Evolutionary conservation across 2,329 filamentous ascomycete species (phyloP).

Genomic region (Epichloe festucae): DNA sequence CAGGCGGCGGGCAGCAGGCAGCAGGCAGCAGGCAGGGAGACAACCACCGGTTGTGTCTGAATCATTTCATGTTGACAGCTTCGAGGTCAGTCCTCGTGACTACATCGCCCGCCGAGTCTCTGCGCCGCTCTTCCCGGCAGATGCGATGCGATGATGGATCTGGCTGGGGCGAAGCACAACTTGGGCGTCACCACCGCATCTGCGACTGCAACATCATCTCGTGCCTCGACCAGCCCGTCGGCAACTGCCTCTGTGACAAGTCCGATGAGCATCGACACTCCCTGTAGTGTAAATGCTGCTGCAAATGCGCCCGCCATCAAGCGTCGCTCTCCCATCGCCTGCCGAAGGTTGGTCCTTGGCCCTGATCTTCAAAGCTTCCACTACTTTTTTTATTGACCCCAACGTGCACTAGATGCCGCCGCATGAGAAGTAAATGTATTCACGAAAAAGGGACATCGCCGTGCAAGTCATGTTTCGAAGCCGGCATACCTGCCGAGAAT

Average conservation of each 20-base stretch:
- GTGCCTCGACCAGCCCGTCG: conserved; percentile 2
- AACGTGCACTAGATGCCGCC: conserved; percentile 31
- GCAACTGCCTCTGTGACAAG: neutral
- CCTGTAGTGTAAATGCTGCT: neutral
- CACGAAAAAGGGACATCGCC: conserved; percentile 33
- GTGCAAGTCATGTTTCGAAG: conserved; percentile 38
- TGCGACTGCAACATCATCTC: neutral
- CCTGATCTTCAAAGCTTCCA: no score
- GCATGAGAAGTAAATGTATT: conserved; percentile 43
- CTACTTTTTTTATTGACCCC: no score
- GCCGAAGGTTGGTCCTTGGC: conserved; percentile 30
- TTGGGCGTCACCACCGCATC: neutral
- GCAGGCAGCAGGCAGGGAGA: neutral
- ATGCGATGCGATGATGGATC: conserved; percentile 2
- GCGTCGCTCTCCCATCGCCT: conserved; percentile 38
- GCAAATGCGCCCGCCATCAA: conserved; percentile 22
- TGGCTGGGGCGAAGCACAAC: conserved; percentile 3
- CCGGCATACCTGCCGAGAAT: conserved; percentile 33
- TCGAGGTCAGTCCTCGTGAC: neutral
- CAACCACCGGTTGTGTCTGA: no score
- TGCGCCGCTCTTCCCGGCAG: neutral
- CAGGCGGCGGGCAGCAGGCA: neutral
- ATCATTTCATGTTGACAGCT: neutral
- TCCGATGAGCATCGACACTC: neutral
- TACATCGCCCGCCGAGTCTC: neutral